A percentile compares a stretch with the other conserved stretches of the same genome.
These are phyloP conservation scores for Prunella vulgaris DNA, from an alignment of 257 asterid genomes.

Conservation along the genomic window DNA sequence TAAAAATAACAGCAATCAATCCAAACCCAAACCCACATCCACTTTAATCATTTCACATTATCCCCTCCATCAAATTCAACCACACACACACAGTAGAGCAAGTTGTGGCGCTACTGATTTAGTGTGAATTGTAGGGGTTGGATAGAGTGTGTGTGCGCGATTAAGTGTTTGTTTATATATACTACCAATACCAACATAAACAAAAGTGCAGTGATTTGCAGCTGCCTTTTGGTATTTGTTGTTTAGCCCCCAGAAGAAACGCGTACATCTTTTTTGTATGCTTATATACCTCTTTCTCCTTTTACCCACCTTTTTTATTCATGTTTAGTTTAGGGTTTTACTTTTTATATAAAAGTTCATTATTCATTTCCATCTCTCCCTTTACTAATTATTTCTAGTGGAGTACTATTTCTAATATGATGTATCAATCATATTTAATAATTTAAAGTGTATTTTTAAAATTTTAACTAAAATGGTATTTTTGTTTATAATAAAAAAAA, in stretches of 20 bases:
- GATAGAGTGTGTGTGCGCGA: conserved; percentile 17
- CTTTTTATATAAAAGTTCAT: not conserved
- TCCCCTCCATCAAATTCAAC: conserved; percentile 15
- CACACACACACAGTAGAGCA: not conserved
- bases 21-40: conserved; percentile 21
- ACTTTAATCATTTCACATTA: conserved; percentile 31
- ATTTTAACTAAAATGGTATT: too few species aligned
- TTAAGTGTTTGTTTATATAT: not conserved
- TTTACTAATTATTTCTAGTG: too few species aligned
- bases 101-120: conserved; percentile 20
- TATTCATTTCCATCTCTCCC: not conserved
- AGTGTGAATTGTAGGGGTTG: conserved; percentile 19
- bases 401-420: too few species aligned
- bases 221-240: conserved; percentile 27
- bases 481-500: too few species aligned
- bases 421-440: too few species aligned
- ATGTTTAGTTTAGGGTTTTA: not conserved
- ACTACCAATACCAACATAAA: not conserved
- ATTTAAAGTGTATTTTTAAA: too few species aligned
- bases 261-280: conserved; percentile 15
- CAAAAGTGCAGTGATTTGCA: conserved; percentile 31
- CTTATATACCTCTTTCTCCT: not conserved
- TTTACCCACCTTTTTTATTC: not conserved
- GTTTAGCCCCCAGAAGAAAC: conserved; percentile 1
- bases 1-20: not conserved